Evolutionary conservation across 345 rosid species (phyloP).

Genomic region (Eucalyptus virginea): DNA sequence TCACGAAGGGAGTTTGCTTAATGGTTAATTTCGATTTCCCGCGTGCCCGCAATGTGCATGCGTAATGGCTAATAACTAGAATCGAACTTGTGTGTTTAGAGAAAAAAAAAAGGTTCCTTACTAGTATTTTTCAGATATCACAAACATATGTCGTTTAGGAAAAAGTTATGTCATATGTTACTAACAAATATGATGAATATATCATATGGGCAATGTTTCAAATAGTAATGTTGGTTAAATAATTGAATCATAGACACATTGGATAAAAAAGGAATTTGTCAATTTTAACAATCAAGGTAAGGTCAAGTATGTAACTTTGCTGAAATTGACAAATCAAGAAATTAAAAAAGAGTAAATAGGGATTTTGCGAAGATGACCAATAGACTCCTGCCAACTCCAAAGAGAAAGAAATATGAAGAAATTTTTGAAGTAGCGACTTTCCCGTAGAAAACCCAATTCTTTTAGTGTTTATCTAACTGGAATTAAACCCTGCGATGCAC

Average conservation of each 20-base stretch:
- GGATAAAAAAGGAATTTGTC: not conserved
- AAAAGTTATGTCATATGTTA: not conserved
- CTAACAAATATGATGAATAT: not conserved
- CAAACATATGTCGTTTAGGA: not conserved
- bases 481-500: not conserved
- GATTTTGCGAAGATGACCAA: not conserved
- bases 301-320: not conserved
- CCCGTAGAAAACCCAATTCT: not conserved
- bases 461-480: not conserved
- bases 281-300: not conserved
- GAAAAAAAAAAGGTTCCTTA: not conserved
- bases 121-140: not conserved
- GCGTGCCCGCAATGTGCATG: accelerated
- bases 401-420: not conserved
- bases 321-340: not conserved
- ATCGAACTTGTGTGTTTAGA: not conserved
- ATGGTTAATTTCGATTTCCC: accelerated
- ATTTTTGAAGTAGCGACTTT: not conserved
- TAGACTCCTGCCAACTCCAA: not conserved
- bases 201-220: not conserved
- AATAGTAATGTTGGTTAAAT: not conserved
- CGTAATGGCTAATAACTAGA: not conserved
- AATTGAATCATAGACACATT: not conserved
- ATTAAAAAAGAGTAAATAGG: not conserved
- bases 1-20: not conserved